Evolutionary conservation across 2,329 filamentous ascomycete genomes (phyloP), one percentile per base, ranked within the genome.

Genomic region (Phialemoniopsis sp.): DNA sequence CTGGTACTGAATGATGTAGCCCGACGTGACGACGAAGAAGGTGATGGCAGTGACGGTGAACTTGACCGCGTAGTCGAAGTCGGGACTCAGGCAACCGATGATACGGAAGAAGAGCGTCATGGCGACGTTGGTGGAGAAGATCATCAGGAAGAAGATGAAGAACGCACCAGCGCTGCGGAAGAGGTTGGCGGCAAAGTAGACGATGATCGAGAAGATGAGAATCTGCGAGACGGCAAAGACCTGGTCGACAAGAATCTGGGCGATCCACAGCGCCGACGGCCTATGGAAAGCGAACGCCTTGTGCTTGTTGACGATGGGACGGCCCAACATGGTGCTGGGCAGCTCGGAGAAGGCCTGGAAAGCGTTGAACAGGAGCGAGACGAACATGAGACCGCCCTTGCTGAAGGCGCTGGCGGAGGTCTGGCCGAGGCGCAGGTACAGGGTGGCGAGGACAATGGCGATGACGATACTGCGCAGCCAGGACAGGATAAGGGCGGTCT

Each of bases 1-100:
- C 36, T 83, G 76, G 57, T 86, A 89, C 56, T 89, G 87, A 43
- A 95, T 91, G 32, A 94, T 65, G 60, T 93, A 95, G 4, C 89
- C 89, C 1, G 82, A 85, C 0, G 87, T 93, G 15, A 89, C 69
- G 18, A 93, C 79, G 50, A 90, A 88, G n/a, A 90, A 64, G 0
- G 86, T 90, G 47, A 95, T 89, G 38, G 89, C 75, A 1, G 88
- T 72, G 5, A 87, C 82, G 7, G 87, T 87, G 40, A 87, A 84
- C 58, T 90, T 90, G 60, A 90, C 87, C 4, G 89, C 89, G 32
- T 85, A 86, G 56, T 94, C 87, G 42, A 94, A 94, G 52, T 89
- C 85, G 0, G 86, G 85, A 43, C 84, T 89, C 12, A 87, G 43
- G 43, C 82, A 88, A 7, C 83, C 87, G 3, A 90, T 71, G 3